Evolutionary conservation across 2,329 filamentous ascomycete genomes (phyloP), one percentile per base, ranked within the genome.

Genomic region (Sphaerulina vaccinii): DNA sequence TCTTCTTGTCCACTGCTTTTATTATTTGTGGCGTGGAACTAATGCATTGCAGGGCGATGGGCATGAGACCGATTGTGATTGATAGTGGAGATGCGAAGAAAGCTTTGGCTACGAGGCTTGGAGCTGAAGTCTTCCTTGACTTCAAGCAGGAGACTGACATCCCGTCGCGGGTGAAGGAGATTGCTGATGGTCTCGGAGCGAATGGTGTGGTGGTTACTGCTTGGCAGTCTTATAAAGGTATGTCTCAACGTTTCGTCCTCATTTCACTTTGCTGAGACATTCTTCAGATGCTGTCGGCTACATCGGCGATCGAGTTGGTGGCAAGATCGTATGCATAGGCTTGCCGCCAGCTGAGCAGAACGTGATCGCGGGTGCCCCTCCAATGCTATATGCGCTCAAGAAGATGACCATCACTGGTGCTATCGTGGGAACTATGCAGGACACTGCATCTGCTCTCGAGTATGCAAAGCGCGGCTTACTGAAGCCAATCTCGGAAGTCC

Each of bases 101-200:
- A 13, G 65, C 71, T 13, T 62, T 81, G 0, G 71, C 72, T 6
- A 45, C 75, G 38, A 66, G 70, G 40, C 73, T 79, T 61, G 79
- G 79, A 2, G 79, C 79, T 0, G 79, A 81, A 51, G 71, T 69
- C 1, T 82, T 80, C 62, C 67, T 82, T 9, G 79, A 82, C 60
- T 81, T 80, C 63, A 72, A 70, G 33, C 67, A 73, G 35, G 65
- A 68, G 32, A 45, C 65, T 29, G 62, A 69, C 47, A 51, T 75
- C 42, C 67, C 68, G 0, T 66, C 65, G 1, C 73, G 71, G 29
- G 72, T 80, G 3, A 69, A 75, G 43, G 65, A 75, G 39, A 65
- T 75, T 10, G 70, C 75, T 1, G 75, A 72, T 52, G 73, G 75
- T 2, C 59, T 75, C 9, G 76, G 75, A 15, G 75, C 70, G 7